Percentiles rank a stretch among this genome's conserved stretches.
phyloP scores from a whole-genome alignment of 139 green algal species.

The Raphidocelis subcapitata region DNA sequence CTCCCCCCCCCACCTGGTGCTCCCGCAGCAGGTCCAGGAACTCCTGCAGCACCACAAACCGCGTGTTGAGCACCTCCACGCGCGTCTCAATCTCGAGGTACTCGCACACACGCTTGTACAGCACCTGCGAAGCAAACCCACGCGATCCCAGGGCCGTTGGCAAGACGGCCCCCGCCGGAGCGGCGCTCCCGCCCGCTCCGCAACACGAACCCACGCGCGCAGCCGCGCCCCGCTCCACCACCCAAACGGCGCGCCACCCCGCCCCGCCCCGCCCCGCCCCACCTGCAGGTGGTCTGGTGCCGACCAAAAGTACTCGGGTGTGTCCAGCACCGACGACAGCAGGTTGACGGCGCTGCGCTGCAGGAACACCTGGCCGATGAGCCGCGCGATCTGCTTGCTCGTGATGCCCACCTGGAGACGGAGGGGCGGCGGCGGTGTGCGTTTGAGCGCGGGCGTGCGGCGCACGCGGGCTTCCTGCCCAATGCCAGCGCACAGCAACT shows the following conservation, averaged over 20 bases:
- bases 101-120: constrained; percentile 43
- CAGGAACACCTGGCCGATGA: constrained; percentile 83
- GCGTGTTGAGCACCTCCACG: constrained; percentile 40
- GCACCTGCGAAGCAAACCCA: constrained; percentile 27
- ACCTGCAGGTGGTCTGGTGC: constrained; percentile 73
- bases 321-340: constrained; percentile 66
- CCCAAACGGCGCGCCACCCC: background rate
- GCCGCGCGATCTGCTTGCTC: constrained; percentile 66
- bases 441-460: too few species aligned
- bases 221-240: too few species aligned
- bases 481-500: too few species aligned
- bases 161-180: too few species aligned
- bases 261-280: background rate
- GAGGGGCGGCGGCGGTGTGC: too few species aligned
- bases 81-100: constrained; percentile 43
- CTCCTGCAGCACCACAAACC: constrained; percentile 29
- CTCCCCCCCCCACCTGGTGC: constrained; percentile 11
- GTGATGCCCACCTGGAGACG: constrained; percentile 13
- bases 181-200: too few species aligned
- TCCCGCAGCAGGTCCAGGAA: constrained; percentile 42
- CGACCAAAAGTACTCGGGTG: constrained; percentile 76
- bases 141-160: too few species aligned
- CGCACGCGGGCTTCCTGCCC: too few species aligned
- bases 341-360: constrained; percentile 60
- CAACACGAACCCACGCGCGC: too few species aligned